Evolutionary conservation across 2,329 filamentous ascomycete genomes (phyloP), one percentile per base, ranked within the genome.

Genomic region (Penicillium sp.): DNA sequence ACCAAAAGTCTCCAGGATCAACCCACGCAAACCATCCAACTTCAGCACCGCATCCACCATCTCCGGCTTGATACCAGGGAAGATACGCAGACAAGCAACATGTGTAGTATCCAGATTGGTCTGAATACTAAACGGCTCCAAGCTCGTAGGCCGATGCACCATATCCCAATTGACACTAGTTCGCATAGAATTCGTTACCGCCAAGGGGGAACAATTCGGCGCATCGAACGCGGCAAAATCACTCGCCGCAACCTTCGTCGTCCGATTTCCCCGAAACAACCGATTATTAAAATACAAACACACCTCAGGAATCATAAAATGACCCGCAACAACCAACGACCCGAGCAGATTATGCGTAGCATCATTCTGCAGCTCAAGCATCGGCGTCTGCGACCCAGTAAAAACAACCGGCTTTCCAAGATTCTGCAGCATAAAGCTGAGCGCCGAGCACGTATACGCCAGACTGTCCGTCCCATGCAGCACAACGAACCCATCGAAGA

Each of bases 271-370:
- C 26, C 92, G 86, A 76, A 92, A 95, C 19, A 97, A 83, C 63
- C 87, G 90, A 77, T 95, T 89, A 74, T 94, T 90, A 80, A 97
- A 97, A 78, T 95, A 96, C 35, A 97, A 82, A 70, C 90, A 92
- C 50, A 97, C 92, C 72, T 96, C 92, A 0, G 92, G 91, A 55
- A 97, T 90, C 77, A 91, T 89, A 69, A 96, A 96, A 57, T 94
- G 94, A 33, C 91, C 91, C 3, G 92, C 92, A 53, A 96, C 88
- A 68, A 96, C 91, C 67, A 96, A 82, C 1, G 90, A 92, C 19
- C 90, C 90, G 5, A 96, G 83, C 12, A 97, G 82, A 68, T 96
- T 97, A 76, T 95, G 91, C 36, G 91, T 89, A 10, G 91, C 92
- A 72, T 97, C 92, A 49, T 89, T 94, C 74, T 96, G 91, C 26